These are phyloP conservation scores for Torulaspora franciscae DNA, from an alignment of 805 yeast species.

Conservation along the genomic window DNA sequence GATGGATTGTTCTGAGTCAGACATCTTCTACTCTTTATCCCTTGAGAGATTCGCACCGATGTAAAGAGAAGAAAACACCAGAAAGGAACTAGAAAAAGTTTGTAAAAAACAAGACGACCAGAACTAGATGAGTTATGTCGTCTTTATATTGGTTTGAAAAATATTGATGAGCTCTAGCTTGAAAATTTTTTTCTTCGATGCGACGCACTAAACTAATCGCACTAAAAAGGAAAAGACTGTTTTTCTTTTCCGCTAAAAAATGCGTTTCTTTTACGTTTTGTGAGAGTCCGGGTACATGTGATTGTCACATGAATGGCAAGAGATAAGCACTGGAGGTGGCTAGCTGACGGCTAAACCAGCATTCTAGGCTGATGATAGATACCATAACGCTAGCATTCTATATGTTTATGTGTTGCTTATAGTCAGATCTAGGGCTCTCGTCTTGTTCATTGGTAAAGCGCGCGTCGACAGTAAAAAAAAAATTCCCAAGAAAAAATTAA, in stretches of 20 bases:
- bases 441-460: background rate
- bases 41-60: slow-evolving; percentile 11
- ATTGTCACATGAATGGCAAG: background rate
- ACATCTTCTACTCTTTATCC: slow-evolving; percentile 33
- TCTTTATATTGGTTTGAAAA: slow-evolving; percentile 1
- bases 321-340: background rate
- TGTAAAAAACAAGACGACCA: background rate
- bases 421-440: too few relatives aligned
- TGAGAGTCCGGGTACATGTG: background rate
- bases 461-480: background rate
- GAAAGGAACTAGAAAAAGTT: slow-evolving; percentile 5
- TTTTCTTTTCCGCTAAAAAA: background rate
- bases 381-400: background rate
- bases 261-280: slow-evolving; percentile 1
- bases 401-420: background rate
- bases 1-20: slow-evolving; percentile 46
- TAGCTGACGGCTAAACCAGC: too few relatives aligned
- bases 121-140: background rate
- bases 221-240: slow-evolving; percentile 3
- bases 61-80: slow-evolving; percentile 10
- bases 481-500: background rate
- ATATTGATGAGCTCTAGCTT: slow-evolving; percentile 2
- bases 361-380: too few relatives aligned
- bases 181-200: slow-evolving; percentile 14
- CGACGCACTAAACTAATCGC: slow-evolving; percentile 9